Percentiles rank a stretch among this genome's conserved stretches.
Evolutionary conservation across 208 protist genomes (phyloP).

Genomic region (Wallacemonas sp.): DNA sequence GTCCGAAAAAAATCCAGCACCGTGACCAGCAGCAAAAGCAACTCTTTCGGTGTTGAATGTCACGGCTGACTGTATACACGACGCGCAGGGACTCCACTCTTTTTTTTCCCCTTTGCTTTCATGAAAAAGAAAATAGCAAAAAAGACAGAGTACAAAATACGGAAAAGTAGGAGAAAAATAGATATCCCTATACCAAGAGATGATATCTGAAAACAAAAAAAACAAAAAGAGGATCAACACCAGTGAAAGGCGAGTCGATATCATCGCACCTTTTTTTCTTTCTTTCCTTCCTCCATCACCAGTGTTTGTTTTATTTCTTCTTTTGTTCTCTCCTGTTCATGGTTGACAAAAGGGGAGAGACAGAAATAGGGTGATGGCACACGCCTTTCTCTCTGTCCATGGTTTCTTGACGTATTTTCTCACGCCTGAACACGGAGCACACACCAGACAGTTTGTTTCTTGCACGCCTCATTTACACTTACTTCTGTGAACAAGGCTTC

Average conservation of each 20-base stretch:
- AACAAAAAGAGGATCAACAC: background rate
- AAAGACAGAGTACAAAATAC: background rate
- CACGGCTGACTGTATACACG: background rate
- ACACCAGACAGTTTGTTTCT: too few relatives aligned
- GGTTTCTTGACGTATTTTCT: too few relatives aligned
- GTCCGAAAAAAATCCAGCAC: too few relatives aligned
- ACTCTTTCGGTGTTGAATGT: slow-evolving; percentile 9
- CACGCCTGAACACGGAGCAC: too few relatives aligned
- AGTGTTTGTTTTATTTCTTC: background rate
- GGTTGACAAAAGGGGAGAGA: background rate
- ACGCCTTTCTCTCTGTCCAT: too few relatives aligned
- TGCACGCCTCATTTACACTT: too few relatives aligned
- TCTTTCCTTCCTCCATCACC: slow-evolving; percentile 6
- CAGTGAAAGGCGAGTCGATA: too few relatives aligned
- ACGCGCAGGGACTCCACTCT: background rate
- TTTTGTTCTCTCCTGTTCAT: slow-evolving; percentile 16
- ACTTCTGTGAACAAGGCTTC: too few relatives aligned
- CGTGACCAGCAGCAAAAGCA: slow-evolving; percentile 21
- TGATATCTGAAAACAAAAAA: slow-evolving; percentile 18
- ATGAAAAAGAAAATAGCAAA: too few relatives aligned
- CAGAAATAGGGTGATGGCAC: background rate
- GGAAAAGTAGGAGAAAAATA: slow-evolving; percentile 9
- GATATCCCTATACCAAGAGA: too few relatives aligned
- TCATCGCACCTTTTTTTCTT: background rate
- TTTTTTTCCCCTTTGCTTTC: background rate